Evolutionary conservation across 129 eudicot genomes (phyloP), one percentile per base, ranked within the genome.

Genomic region (Smallanthus sonchifolius): DNA sequence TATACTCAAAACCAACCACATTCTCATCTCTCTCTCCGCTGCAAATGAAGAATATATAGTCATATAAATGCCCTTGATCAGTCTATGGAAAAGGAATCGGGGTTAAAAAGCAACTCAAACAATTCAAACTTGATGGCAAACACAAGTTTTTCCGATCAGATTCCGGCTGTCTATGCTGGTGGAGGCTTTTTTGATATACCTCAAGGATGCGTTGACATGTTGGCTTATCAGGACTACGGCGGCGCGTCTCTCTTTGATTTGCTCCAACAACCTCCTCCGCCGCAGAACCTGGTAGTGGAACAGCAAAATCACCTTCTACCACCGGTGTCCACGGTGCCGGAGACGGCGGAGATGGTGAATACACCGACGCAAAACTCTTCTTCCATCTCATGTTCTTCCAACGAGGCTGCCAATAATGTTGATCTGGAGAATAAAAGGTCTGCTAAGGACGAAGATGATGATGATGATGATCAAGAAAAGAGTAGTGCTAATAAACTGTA

Each of bases 371-470:
- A 95, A 2, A 90, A 86, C 60, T 89, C 96, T 0, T 70, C 84
- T 5, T 89, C 96, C 2, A 82, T 93, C 35, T 93, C 96, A 44
- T 89, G 91, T 3, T 87, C 96, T 7, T 90, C 98, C 0, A 77
- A 79, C 28, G 96, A 92, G 38, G 88, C 86, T 64, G 83, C 78
- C 0, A 80, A 77, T 72, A 84, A 81, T 77, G 87, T 80, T 70
- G 86, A 88, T 39, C 84, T 77, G 17, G 80, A 81, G 71, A 82
- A 39, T 61, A 60, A 40, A 45, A 61, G 60, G 65, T 76, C 67
- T 15, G 86, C 38, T 28, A 81, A 32, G 65, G 92, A 68, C 0
- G 79, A 75, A 19, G 92, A 83, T 28, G 65, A 15, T 60, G 81
- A 37, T 70, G 76, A 75, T 28, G 81, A 81, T 8, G 85, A 87